Conservation (phyloP, 441 rosid species). For the Euphorbia schlechtendalii region DNA sequence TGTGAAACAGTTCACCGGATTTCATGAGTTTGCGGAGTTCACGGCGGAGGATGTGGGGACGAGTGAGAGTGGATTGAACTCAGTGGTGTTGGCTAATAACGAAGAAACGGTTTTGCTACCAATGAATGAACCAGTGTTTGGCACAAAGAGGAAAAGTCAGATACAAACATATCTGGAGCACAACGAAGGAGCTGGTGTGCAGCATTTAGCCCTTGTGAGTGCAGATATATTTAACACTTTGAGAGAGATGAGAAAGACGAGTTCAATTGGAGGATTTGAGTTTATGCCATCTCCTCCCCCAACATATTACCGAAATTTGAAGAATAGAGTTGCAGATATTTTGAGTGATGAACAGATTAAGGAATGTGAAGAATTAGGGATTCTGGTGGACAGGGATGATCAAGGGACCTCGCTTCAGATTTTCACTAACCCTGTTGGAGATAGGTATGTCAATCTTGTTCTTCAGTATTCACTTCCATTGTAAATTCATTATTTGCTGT, state of each 20-base stretch:
- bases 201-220: slow-evolving; percentile 69
- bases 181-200: slow-evolving; percentile 85
- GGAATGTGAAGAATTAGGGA: slow-evolving; percentile 82
- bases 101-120: slow-evolving; percentile 76
- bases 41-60: slow-evolving; percentile 87
- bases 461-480: background rate
- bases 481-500: background rate
- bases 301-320: slow-evolving; percentile 67
- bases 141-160: slow-evolving; percentile 90
- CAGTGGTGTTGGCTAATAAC: slow-evolving; percentile 65
- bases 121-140: slow-evolving; percentile 82
- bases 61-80: slow-evolving; percentile 74
- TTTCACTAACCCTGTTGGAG: slow-evolving; percentile 90
- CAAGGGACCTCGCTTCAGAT: slow-evolving; percentile 94
- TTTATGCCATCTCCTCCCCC: slow-evolving; percentile 96
- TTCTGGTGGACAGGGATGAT: slow-evolving; percentile 91
- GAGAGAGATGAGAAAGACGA: slow-evolving; percentile 80
- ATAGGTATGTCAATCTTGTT: slow-evolving; percentile 40
- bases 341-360: slow-evolving; percentile 71
- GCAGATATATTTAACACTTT: slow-evolving; percentile 71
- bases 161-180: slow-evolving; percentile 88
- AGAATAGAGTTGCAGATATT: slow-evolving; percentile 65
- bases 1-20: slow-evolving; percentile 64
- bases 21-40: slow-evolving; percentile 88
- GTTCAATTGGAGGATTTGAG: slow-evolving; percentile 73